These are phyloP conservation scores for Hypomyces perniciosus DNA, from an alignment of 2,329 filamentous ascomycete species.

Conservation along the genomic window DNA sequence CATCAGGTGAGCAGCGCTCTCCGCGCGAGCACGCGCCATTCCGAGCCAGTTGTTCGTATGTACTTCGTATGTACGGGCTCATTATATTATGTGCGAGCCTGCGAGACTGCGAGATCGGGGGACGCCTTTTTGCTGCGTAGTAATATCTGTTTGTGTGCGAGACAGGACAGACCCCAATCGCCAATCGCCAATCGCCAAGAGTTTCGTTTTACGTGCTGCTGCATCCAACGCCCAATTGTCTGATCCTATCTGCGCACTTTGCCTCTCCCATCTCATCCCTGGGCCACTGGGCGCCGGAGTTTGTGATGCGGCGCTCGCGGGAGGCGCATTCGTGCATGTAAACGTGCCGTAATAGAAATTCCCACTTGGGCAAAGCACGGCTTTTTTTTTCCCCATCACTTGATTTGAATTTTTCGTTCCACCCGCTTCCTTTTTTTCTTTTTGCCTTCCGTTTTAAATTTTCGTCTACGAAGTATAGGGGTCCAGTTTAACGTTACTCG, in stretches of 20 bases:
- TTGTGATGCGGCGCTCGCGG: not conserved
- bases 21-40: slow-evolving; percentile 8
- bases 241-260: no score
- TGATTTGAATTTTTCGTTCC: not conserved
- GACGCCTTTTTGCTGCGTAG: no score
- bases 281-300: no score
- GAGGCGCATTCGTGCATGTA: slow-evolving; percentile 7
- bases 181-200: no score
- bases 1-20: slow-evolving; percentile 14
- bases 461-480: not conserved
- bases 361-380: slow-evolving; percentile 9
- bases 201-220: no score
- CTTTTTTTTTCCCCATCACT: not conserved
- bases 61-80: no score
- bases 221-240: no score
- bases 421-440: not conserved
- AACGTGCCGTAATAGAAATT: slow-evolving; percentile 14
- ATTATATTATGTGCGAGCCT: no score
- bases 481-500: not conserved
- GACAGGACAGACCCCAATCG: no score
- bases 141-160: no score
- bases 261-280: no score
- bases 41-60: not conserved
- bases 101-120: no score
- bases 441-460: not conserved